A percentile compares a stretch with the other conserved stretches of the same genome.
These are phyloP conservation scores for Metroxylon sagu DNA, from an alignment of 176 grass and related monocot genomes.

Conservation along the genomic window DNA sequence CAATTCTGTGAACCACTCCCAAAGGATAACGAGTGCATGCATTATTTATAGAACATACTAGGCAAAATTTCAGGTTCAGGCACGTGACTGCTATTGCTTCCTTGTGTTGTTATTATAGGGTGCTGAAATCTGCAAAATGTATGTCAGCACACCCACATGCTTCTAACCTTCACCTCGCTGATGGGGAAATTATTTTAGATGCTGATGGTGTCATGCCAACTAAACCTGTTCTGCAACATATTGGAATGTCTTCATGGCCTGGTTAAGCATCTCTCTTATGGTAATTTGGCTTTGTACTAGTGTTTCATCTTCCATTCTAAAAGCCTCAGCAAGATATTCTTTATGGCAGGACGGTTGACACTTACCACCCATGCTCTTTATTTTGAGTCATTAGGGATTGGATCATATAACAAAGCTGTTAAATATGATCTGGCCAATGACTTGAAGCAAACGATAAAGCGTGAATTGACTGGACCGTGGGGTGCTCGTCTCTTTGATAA, in stretches of 20 bases:
- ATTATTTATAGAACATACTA: background rate
- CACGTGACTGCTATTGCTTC: too few species aligned
- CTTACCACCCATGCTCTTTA: conserved; percentile 85
- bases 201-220: conserved; percentile 49
- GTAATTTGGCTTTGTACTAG: conserved; percentile 40
- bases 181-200: conserved; percentile 71
- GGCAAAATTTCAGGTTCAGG: too few species aligned
- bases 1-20: background rate
- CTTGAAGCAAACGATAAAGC: conserved; percentile 61
- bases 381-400: conserved; percentile 71
- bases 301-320: conserved; percentile 8
- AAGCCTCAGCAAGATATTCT: conserved; percentile 22
- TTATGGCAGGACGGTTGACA: conserved; percentile 74
- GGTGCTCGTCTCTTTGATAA: conserved; percentile 93
- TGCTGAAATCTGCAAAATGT: conserved; percentile 39
- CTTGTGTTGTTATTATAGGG: conserved; percentile 21
- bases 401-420: conserved; percentile 49
- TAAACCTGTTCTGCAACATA: conserved; percentile 77
- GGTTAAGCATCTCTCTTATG: conserved; percentile 73
- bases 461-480: conserved; percentile 83
- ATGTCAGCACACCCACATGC: conserved; percentile 32
- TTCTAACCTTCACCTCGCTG: conserved; percentile 32
- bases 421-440: conserved; percentile 70
- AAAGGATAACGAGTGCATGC: background rate
- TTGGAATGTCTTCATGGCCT: conserved; percentile 74